These are phyloP conservation scores for Polyporus tsugae DNA, from an alignment of 1,284 basidiomycete species.

Conservation along the genomic window DNA sequence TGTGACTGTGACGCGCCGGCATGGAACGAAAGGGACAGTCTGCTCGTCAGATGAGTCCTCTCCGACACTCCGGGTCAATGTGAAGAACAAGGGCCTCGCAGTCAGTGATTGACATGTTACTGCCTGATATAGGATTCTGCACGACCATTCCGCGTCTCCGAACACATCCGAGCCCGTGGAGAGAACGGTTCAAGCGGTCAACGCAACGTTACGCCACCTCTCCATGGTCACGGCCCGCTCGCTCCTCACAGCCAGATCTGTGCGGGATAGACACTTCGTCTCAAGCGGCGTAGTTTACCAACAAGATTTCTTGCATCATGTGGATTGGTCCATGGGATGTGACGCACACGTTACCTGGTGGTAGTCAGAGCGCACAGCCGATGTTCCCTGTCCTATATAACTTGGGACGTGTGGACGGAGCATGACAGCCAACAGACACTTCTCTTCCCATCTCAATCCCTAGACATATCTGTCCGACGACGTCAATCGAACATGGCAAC, in stretches of 20 bases:
- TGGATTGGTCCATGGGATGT: conserved; percentile 12
- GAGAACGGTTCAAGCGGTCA: conserved; percentile 8
- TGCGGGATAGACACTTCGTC: conserved; percentile 14
- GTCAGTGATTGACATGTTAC: conserved; percentile 9
- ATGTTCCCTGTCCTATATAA: conserved; percentile 18
- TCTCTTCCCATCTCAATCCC: background rate
- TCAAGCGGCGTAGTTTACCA: conserved; percentile 28
- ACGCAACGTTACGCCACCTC: conserved; percentile 8
- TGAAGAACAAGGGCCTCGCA: conserved; percentile 2
- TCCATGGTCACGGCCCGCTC: conserved; percentile 3
- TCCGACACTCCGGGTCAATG: conserved; percentile 10
- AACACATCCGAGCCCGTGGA: background rate
- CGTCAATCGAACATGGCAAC: conserved; percentile 23
- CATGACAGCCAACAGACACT: conserved; percentile 12
- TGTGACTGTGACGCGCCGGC: background rate
- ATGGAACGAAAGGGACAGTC: background rate
- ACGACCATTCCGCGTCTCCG: background rate
- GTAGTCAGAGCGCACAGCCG: conserved; percentile 22
- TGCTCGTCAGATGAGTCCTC: background rate
- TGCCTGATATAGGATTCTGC: background rate
- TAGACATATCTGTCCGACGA: background rate
- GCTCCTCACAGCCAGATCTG: conserved; percentile 17
- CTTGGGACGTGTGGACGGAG: background rate
- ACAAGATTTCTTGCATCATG: conserved; percentile 20
- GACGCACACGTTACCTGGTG: conserved; percentile 11